Conservation (phyloP, 2,329 filamentous ascomycete genomes). For the Zasmidium citrigriseum region DNA sequence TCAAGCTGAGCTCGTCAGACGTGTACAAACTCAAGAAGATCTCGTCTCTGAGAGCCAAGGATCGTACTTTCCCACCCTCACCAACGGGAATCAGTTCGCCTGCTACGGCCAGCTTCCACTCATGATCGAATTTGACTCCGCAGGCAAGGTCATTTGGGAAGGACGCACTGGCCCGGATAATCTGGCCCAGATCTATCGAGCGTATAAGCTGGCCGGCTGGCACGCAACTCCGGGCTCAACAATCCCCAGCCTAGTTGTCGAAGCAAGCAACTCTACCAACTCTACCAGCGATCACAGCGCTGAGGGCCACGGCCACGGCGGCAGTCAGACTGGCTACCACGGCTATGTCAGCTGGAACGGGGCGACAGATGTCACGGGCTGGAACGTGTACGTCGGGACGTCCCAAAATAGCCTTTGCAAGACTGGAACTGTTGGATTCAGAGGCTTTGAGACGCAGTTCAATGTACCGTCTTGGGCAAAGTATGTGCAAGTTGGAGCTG, state of each 20-base stretch:
- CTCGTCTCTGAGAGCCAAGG: conserved; percentile 24
- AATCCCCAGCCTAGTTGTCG: neutral
- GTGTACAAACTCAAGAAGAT: conserved; percentile 1
- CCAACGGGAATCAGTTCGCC: conserved; percentile 22
- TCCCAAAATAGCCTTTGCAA: neutral
- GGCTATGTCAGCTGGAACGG: conserved; percentile 33
- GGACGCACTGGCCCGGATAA: conserved; percentile 19
- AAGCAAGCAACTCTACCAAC: neutral
- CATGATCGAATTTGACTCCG: conserved; percentile 21
- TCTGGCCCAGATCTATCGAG: conserved; percentile 23
- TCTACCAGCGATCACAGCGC: neutral
- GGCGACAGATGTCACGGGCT: conserved; percentile 30
- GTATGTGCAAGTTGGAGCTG: conserved; percentile 24
- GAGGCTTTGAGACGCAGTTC: conserved; percentile 27
- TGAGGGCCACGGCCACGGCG: neutral
- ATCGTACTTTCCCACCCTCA: conserved; percentile 17
- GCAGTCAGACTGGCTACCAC: neutral
- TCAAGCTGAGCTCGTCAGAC: neutral
- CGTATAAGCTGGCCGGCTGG: conserved; percentile 25
- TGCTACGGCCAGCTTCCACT: conserved; percentile 24
- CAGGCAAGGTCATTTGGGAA: conserved; percentile 17
- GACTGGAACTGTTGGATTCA: conserved; percentile 9
- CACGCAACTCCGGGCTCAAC: conserved; percentile 16
- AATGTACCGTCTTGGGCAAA: conserved; percentile 12
- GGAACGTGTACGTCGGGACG: conserved; percentile 25